Conservation (phyloP, 2,329 filamentous ascomycete genomes). For the Scedosporium boydii region DNA sequence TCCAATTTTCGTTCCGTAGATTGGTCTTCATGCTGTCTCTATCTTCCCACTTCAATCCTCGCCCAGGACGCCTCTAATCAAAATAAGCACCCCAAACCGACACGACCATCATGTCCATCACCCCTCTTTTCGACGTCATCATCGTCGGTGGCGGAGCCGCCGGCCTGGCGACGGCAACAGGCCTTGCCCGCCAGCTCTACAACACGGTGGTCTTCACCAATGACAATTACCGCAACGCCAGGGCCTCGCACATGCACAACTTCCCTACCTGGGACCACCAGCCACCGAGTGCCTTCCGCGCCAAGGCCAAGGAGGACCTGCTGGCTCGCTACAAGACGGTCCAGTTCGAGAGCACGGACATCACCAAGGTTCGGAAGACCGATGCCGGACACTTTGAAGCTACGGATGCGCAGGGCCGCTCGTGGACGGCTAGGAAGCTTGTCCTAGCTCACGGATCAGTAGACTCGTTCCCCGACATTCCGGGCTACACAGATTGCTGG, state of each 20-base stretch:
- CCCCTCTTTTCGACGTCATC: slow-evolving; percentile 35
- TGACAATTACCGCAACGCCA: slow-evolving; percentile 38
- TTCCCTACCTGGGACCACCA: slow-evolving; percentile 29
- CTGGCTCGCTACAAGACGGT: slow-evolving; percentile 23
- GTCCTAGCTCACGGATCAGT: slow-evolving; percentile 43
- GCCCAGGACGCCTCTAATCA: no score
- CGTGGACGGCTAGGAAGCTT: slow-evolving; percentile 40
- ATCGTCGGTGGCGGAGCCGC: slow-evolving; percentile 44
- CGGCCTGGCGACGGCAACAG: slow-evolving; percentile 35
- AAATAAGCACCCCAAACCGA: no score
- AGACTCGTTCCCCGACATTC: slow-evolving; percentile 40
- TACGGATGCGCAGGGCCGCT: slow-evolving; percentile 28
- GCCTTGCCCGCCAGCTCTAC: slow-evolving; percentile 38
- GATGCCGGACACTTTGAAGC: slow-evolving; percentile 23
- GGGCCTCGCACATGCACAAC: slow-evolving; percentile 38
- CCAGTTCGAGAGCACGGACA: slow-evolving; percentile 18
- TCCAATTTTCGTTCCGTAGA: no score
- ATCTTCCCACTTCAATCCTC: no score
- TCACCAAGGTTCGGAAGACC: slow-evolving; percentile 19
- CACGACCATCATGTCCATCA: slow-evolving; percentile 6
- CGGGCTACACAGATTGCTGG: slow-evolving; percentile 48
- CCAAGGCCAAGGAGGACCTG: slow-evolving; percentile 23
- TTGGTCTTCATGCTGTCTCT: no score
- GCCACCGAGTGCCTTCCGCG: slow-evolving; percentile 23
- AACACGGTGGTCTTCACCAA: slow-evolving; percentile 40